phyloP scores from a whole-genome alignment of 2,329 filamentous ascomycete genomes.

The Penicillium sp. region DNA sequence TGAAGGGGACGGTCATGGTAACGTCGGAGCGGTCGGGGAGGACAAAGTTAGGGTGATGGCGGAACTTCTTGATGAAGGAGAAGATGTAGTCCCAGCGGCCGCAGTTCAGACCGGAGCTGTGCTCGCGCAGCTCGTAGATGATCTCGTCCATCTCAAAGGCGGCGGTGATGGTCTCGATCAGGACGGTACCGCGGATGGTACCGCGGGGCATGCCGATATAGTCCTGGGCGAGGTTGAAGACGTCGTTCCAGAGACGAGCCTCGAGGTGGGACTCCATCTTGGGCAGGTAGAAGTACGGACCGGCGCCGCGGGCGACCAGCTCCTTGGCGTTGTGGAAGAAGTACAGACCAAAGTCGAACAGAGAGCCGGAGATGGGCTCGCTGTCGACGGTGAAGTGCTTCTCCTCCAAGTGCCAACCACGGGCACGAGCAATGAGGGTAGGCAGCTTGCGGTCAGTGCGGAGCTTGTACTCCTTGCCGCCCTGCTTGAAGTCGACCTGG shows the following conservation, averaged over 20 bases:
- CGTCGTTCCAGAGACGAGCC: conserved; percentile 97
- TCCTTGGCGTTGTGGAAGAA: conserved; percentile 98
- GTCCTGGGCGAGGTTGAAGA: conserved; percentile 94
- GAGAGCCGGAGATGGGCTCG: conserved; percentile 85
- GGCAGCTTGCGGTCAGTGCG: conserved; percentile 84
- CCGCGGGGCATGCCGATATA: conserved; percentile 86
- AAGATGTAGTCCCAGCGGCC: conserved; percentile 99
- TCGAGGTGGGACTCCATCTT: conserved; percentile 99
- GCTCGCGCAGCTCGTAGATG: conserved; percentile 97
- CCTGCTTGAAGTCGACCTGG: conserved; percentile 95
- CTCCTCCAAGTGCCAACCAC: conserved; percentile 98
- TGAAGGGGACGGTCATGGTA: conserved; percentile 98
- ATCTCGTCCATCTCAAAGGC: conserved; percentile 99
- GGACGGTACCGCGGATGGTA: conserved; percentile 89
- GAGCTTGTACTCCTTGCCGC: conserved; percentile 95
- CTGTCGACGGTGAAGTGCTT: conserved; percentile 97
- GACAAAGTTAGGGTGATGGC: conserved; percentile 88
- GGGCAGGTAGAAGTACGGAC: conserved; percentile 96
- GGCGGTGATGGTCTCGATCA: conserved; percentile 97
- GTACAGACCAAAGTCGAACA: conserved; percentile 98
- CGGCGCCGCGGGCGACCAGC: conserved; percentile 78
- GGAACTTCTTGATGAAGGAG: conserved; percentile 99
- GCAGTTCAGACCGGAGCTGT: conserved; percentile 95
- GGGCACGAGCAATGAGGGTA: conserved; percentile 89
- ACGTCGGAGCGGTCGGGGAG: conserved; percentile 88